Conservation (phyloP, 495 filamentous ascomycete genomes). For the Neurospora sp. region DNA sequence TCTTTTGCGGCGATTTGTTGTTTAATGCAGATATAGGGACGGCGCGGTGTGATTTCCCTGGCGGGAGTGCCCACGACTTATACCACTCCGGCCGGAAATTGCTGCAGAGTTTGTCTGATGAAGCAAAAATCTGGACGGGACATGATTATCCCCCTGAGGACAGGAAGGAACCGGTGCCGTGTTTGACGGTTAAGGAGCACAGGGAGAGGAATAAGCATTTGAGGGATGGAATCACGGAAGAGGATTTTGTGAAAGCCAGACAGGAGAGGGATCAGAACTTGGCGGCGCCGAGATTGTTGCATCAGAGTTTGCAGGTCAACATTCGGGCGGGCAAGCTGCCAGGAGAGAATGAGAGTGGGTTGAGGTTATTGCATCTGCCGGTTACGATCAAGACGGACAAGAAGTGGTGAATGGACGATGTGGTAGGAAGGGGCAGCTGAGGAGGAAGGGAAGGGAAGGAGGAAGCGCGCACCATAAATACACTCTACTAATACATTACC, state of each 20-base stretch:
- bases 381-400: slow-evolving; percentile 20
- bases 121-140: slow-evolving; percentile 42
- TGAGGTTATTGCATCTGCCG: slow-evolving; percentile 34
- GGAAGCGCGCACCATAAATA: background rate
- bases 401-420: background rate
- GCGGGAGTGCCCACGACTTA: slow-evolving; percentile 35
- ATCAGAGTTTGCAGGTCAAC: slow-evolving; percentile 50
- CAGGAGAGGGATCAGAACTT: slow-evolving; percentile 37
- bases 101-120: slow-evolving; percentile 28
- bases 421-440: background rate
- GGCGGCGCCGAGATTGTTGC: slow-evolving; percentile 40
- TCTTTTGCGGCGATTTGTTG: slow-evolving; percentile 51
- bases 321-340: slow-evolving; percentile 45
- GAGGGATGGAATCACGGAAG: slow-evolving; percentile 26
- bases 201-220: slow-evolving; percentile 42
- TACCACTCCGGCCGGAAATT: slow-evolving; percentile 37
- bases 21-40: slow-evolving; percentile 49
- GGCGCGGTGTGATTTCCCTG: slow-evolving; percentile 51
- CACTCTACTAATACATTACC: background rate
- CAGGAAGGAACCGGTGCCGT: slow-evolving; percentile 24
- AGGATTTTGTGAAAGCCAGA: slow-evolving; percentile 41
- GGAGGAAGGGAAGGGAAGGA: background rate
- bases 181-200: slow-evolving; percentile 41
- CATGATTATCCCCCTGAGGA: slow-evolving; percentile 38
- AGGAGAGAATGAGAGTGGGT: slow-evolving; percentile 18